phyloP scores from a whole-genome alignment of 495 filamentous ascomycete species.

The Barbatosphaeria neglecta region DNA sequence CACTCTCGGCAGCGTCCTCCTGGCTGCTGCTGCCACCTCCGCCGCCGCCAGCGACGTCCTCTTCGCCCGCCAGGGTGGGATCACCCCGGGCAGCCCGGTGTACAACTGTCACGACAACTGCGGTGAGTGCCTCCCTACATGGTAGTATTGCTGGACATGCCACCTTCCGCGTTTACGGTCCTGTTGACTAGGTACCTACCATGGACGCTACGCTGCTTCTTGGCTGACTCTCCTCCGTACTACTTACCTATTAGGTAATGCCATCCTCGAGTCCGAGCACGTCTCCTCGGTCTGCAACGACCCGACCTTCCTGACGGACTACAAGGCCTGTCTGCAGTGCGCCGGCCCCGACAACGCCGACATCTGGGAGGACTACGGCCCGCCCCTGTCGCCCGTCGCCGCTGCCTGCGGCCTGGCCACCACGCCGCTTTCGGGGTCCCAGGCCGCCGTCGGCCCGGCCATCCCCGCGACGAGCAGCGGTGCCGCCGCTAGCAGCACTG shows the following conservation, averaged over 20 bases:
- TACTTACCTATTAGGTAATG: constrained; percentile 23
- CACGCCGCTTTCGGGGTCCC: constrained; percentile 19
- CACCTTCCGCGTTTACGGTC: too few relatives aligned
- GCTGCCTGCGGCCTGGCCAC: constrained; percentile 28
- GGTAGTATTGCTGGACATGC: too few relatives aligned
- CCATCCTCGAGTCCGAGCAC: constrained; percentile 22
- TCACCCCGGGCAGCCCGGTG: constrained; percentile 23
- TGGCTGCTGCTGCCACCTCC: constrained; percentile 6
- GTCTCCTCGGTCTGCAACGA: constrained; percentile 26
- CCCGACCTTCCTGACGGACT: constrained; percentile 27
- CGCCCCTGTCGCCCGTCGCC: constrained; percentile 19
- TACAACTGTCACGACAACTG: constrained; percentile 41
- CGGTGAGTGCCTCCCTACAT: constrained; percentile 19
- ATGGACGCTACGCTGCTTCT: too few relatives aligned
- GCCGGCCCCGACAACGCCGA: constrained; percentile 28
- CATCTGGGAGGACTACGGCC: constrained; percentile 32
- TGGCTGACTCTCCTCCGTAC: neutral
- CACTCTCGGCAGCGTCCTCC: constrained; percentile 6
- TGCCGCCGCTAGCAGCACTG: neutral
- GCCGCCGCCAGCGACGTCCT: constrained; percentile 10
- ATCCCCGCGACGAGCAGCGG: constrained; percentile 5
- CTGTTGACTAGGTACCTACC: too few relatives aligned
- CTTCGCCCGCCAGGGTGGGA: constrained; percentile 22
- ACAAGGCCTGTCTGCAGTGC: constrained; percentile 32
- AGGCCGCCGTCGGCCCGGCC: constrained; percentile 12